A percentile compares a stretch with the other conserved stretches of the same genome.
These are phyloP conservation scores for Pyrenula aspistea DNA, from an alignment of 495 filamentous ascomycete species.

Conservation along the genomic window DNA sequence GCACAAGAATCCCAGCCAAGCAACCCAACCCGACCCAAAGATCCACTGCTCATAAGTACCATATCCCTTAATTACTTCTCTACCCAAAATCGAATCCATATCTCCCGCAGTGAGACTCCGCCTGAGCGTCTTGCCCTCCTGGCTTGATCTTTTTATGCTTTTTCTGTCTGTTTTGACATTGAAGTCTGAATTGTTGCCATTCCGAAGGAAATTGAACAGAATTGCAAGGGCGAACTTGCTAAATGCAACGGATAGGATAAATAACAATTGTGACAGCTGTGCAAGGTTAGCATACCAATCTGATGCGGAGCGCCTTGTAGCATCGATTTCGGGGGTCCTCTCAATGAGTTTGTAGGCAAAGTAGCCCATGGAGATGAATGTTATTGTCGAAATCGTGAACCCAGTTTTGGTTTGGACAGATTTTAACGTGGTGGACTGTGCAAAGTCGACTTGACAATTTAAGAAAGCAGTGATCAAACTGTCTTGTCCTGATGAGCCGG, in stretches of 20 bases:
- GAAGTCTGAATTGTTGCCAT: neutral
- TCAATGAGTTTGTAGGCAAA: neutral
- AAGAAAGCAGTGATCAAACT: neutral
- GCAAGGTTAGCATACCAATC: slow-evolving; percentile 6
- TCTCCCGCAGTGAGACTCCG: neutral
- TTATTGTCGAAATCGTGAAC: neutral
- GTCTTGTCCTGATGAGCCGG: neutral
- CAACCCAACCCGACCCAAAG: slow-evolving; percentile 5
- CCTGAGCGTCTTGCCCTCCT: slow-evolving; percentile 1
- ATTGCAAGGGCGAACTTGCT: slow-evolving; percentile 3
- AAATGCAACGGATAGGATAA: slow-evolving; percentile 3
- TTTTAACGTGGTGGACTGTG: neutral
- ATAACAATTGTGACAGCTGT: slow-evolving; percentile 5
- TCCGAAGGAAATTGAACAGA: slow-evolving; percentile 1
- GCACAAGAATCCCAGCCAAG: slow-evolving; percentile 7
- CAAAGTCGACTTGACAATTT: neutral
- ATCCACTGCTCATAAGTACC: slow-evolving; percentile 6
- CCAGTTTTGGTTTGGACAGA: neutral
- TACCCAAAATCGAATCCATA: slow-evolving; percentile 3
- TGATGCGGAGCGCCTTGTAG: slow-evolving; percentile 1
- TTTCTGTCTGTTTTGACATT: neutral
- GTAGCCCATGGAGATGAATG: neutral
- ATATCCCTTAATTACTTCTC: slow-evolving; percentile 5
- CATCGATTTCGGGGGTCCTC: slow-evolving; percentile 4
- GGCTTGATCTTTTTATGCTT: slow-evolving; percentile 1